Evolutionary conservation across 2,329 filamentous ascomycete species (phyloP).

Genomic region (Curvularia spicifera): DNA sequence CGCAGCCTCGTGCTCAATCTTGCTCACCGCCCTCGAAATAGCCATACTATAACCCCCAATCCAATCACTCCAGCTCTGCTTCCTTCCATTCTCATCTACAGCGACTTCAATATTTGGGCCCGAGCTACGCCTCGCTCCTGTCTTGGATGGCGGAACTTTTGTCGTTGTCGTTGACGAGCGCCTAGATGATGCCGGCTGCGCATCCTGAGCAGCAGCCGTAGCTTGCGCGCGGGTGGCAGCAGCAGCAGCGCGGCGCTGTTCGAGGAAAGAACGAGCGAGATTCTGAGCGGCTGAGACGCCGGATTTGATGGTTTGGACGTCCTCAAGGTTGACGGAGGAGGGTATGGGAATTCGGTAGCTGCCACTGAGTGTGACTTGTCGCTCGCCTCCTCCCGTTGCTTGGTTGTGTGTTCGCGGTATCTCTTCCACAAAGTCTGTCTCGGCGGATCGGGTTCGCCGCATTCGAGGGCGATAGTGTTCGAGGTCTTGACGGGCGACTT

Average conservation of each 20-base stretch:
- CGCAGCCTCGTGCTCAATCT: constrained; percentile 46
- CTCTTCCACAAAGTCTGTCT: constrained; percentile 39
- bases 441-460: constrained; percentile 13
- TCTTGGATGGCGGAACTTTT: constrained; percentile 5
- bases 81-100: constrained; percentile 23
- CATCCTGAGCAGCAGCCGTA: neutral
- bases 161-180: constrained; percentile 1
- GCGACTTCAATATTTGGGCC: constrained; percentile 26
- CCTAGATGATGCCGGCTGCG: neutral
- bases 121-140: constrained; percentile 16
- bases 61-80: constrained; percentile 48
- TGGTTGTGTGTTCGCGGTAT: constrained; percentile 27
- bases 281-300: constrained; percentile 46
- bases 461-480: constrained; percentile 30
- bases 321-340: constrained; percentile 37
- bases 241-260: constrained; percentile 33
- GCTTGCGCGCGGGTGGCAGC: constrained; percentile 11
- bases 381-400: constrained; percentile 20
- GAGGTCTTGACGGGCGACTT: constrained; percentile 40
- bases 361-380: constrained; percentile 44
- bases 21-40: constrained; percentile 45
- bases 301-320: constrained; percentile 45
- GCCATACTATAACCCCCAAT: constrained; percentile 49
- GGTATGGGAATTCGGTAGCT: constrained; percentile 49
- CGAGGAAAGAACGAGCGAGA: constrained; percentile 42